Evolutionary conservation across 768 basidiomycete species (phyloP).

Genomic region (Amanita muscaria): DNA sequence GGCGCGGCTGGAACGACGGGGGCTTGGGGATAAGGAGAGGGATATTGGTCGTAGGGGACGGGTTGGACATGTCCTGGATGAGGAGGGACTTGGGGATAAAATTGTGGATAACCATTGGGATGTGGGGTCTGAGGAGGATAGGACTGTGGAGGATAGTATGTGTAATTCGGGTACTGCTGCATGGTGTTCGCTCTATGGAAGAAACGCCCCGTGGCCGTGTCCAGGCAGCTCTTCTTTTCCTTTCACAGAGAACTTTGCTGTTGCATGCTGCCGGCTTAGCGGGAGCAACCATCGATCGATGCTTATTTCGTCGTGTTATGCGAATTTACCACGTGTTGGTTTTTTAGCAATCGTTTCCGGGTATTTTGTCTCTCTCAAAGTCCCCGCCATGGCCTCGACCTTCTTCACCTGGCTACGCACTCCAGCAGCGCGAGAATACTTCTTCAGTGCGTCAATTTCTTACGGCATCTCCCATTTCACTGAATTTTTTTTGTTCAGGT

Average conservation of each 20-base stretch:
- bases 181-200: constrained; percentile 17
- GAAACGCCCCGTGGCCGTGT: too few relatives aligned
- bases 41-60: neutral
- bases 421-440: constrained; percentile 87
- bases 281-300: too few relatives aligned
- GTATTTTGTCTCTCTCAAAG: constrained; percentile 15
- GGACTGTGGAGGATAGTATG: constrained; percentile 38
- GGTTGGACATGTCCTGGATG: constrained; percentile 6
- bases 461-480: constrained; percentile 2
- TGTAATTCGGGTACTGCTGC: constrained; percentile 31
- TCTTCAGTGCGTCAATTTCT: constrained; percentile 74
- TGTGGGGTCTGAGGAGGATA: constrained; percentile 34
- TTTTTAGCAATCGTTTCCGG: neutral
- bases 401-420: constrained; percentile 88
- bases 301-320: too few relatives aligned
- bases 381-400: constrained; percentile 60
- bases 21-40: neutral
- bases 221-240: neutral
- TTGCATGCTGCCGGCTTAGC: too few relatives aligned
- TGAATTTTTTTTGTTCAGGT: constrained; percentile 37
- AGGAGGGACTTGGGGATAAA: constrained; percentile 22
- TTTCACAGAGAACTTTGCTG: neutral
- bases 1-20: neutral
- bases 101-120: constrained; percentile 30
- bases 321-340: constrained; percentile 1